A percentile compares a stretch with the other conserved stretches of the same genome.
Evolutionary conservation across 192 early-diverging fungal species (phyloP).

Genomic region (Kickxella alabastrina): DNA sequence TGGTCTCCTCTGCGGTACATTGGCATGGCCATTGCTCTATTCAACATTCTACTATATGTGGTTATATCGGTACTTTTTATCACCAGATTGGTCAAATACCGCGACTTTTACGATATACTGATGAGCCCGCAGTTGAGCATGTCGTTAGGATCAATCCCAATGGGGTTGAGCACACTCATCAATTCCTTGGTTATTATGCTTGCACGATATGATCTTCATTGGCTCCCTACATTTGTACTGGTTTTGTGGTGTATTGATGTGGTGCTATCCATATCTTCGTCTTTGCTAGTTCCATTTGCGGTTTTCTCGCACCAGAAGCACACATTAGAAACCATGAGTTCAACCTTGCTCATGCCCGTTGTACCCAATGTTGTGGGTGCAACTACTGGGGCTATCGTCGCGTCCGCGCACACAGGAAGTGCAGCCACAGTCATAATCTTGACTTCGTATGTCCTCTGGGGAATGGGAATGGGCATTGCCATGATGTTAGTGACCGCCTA

Average conservation of each 20-base stretch:
- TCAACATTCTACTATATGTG: conserved; percentile 43
- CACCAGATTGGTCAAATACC: conserved; percentile 32
- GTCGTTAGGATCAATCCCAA: conserved; percentile 53
- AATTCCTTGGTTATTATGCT: conserved; percentile 28
- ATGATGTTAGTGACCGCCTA: conserved; percentile 50
- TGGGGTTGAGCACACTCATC: conserved; percentile 50
- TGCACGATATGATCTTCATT: conserved; percentile 9
- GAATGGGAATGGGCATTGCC: conserved; percentile 45
- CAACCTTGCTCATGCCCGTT: conserved; percentile 51
- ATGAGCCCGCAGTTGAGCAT: conserved; percentile 53
- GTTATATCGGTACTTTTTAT: conserved; percentile 23
- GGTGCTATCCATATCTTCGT: conserved; percentile 25
- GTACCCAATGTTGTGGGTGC: conserved; percentile 52
- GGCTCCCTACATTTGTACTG: conserved; percentile 40
- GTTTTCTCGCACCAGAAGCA: conserved; percentile 47
- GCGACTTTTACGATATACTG: conserved; percentile 44
- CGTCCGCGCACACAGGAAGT: conserved; percentile 12
- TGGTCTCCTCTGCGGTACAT: conserved; percentile 38
- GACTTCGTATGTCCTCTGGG: conserved; percentile 49
- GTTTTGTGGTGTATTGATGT: conserved; percentile 50
- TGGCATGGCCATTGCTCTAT: conserved; percentile 30
- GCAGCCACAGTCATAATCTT: conserved; percentile 28
- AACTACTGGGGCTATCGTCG: conserved; percentile 36
- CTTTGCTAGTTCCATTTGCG: conserved; percentile 41
- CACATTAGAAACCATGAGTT: conserved; percentile 38